Percentiles rank a stretch among this genome's conserved stretches.
Conservation (phyloP, 1,284 basidiomycete species). For the Heliocybe sulcata region DNA sequence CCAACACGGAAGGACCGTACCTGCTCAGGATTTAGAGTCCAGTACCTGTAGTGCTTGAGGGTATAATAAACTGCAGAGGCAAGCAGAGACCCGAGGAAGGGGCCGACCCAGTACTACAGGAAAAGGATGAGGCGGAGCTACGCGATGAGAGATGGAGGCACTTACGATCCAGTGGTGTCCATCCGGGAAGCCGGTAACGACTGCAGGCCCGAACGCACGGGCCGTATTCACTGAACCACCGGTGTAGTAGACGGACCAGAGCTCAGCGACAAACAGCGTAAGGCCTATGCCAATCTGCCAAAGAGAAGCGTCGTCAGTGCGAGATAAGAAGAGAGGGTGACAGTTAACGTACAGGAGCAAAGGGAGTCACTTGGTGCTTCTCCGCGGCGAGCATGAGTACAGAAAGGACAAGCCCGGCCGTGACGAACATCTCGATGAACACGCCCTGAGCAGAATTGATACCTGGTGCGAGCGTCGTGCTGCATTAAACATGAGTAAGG, state of each 20-base stretch:
- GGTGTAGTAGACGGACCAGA: slow-evolving; percentile 35
- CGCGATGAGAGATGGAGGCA: background rate
- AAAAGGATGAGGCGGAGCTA: background rate
- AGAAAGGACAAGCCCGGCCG: slow-evolving; percentile 35
- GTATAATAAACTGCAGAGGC: slow-evolving; percentile 48
- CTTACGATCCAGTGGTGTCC: slow-evolving; percentile 48
- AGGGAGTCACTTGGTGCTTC: slow-evolving; percentile 54
- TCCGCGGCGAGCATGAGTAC: slow-evolving; percentile 52
- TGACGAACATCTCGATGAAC: slow-evolving; percentile 60
- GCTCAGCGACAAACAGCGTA: slow-evolving; percentile 43
- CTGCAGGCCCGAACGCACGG: slow-evolving; percentile 59
- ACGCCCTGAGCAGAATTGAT: slow-evolving; percentile 38
- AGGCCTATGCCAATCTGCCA: slow-evolving; percentile 56
- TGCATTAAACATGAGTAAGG: slow-evolving; percentile 12
- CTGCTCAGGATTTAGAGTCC: no score
- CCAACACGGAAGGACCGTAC: no score
- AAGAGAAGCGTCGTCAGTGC: no score
- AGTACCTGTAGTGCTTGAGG: no score
- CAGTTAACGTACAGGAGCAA: slow-evolving; percentile 44
- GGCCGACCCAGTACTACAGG: slow-evolving; percentile 53
- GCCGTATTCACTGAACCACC: slow-evolving; percentile 57
- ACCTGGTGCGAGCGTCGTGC: slow-evolving; percentile 29
- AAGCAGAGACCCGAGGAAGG: slow-evolving; percentile 51
- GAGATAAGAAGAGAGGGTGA: no score
- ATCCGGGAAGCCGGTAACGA: slow-evolving; percentile 41